These are phyloP conservation scores for Hypocrella siamensis DNA, from an alignment of 2,329 filamentous ascomycete species.

Conservation along the genomic window DNA sequence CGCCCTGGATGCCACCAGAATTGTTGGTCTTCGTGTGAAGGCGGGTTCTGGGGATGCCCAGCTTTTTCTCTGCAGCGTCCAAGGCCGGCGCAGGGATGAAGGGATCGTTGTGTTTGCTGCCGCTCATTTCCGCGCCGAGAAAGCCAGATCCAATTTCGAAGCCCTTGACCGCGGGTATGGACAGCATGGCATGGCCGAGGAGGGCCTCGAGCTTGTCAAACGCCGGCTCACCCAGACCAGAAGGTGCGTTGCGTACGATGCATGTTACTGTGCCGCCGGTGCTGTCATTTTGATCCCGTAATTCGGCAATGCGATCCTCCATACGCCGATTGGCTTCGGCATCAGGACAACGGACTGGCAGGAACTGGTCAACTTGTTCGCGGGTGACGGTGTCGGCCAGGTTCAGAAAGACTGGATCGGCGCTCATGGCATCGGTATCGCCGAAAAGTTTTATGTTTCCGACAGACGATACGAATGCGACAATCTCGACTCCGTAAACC, in stretches of 20 bases:
- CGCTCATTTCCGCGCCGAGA: constrained; percentile 68
- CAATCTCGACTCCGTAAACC: constrained; percentile 76
- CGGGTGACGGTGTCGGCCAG: constrained; percentile 60
- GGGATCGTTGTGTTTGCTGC: constrained; percentile 83
- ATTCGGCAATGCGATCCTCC: constrained; percentile 63
- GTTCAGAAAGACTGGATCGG: constrained; percentile 64
- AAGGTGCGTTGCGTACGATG: constrained; percentile 73
- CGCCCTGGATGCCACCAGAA: constrained; percentile 87
- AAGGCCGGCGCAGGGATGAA: constrained; percentile 21
- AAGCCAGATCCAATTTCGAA: constrained; percentile 95
- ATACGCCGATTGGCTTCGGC: constrained; percentile 49
- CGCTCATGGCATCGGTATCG: constrained; percentile 34
- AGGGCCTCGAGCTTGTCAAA: constrained; percentile 93
- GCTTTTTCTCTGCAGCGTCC: constrained; percentile 24
- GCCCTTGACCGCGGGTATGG: constrained; percentile 86
- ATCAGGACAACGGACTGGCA: constrained; percentile 80
- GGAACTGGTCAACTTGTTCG: constrained; percentile 61
- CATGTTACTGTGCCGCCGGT: constrained; percentile 93
- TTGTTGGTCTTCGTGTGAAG: constrained; percentile 88
- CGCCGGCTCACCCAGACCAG: constrained; percentile 79
- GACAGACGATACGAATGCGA: constrained; percentile 77
- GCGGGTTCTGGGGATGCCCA: constrained; percentile 34
- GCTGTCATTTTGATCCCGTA: constrained; percentile 66
- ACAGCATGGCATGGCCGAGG: constrained; percentile 86
- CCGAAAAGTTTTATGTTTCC: constrained; percentile 34